A percentile compares a stretch with the other conserved stretches of the same genome.
These are phyloP conservation scores for Zygoascus flipseniorum DNA, from an alignment of 805 yeast genomes.

Conservation along the genomic window DNA sequence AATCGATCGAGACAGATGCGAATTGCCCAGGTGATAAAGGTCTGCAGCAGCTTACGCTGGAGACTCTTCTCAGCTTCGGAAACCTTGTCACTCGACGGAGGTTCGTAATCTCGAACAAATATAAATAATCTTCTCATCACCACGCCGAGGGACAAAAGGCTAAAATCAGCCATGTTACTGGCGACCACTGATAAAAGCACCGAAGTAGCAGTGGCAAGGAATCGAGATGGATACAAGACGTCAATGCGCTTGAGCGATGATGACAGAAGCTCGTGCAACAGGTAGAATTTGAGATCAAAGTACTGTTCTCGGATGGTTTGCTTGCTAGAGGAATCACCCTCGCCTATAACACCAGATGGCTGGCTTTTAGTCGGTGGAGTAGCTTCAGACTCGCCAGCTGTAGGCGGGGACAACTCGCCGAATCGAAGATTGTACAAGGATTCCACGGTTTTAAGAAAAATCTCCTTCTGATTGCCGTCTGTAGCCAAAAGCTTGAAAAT, in stretches of 20 bases:
- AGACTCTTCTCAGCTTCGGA: conserved; percentile 32
- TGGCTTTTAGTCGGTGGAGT: neutral
- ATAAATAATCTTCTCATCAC: conserved; percentile 54
- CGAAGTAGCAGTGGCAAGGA: conserved; percentile 58
- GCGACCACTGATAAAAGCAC: conserved; percentile 47
- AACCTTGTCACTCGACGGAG: conserved; percentile 34
- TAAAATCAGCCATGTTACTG: conserved; percentile 30
- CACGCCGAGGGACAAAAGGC: conserved; percentile 30
- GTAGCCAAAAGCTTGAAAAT: conserved; percentile 57
- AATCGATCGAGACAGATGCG: conserved; percentile 31
- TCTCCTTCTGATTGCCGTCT: conserved; percentile 73
- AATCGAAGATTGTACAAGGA: conserved; percentile 36
- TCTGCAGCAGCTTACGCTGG: conserved; percentile 57
- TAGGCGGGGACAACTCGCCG: neutral
- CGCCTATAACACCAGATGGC: neutral
- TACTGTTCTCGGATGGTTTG: conserved; percentile 15
- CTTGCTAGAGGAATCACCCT: neutral
- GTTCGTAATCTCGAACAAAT: conserved; percentile 45
- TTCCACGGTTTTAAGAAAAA: conserved; percentile 65
- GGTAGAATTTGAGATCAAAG: conserved; percentile 53
- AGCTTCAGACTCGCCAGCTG: neutral
- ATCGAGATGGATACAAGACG: conserved; percentile 72
- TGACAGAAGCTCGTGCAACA: conserved; percentile 55
- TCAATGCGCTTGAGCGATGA: conserved; percentile 51
- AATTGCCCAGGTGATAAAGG: conserved; percentile 48